phyloP scores from a whole-genome alignment of 306 rosid species.

The Fragaria ananassa region DNA sequence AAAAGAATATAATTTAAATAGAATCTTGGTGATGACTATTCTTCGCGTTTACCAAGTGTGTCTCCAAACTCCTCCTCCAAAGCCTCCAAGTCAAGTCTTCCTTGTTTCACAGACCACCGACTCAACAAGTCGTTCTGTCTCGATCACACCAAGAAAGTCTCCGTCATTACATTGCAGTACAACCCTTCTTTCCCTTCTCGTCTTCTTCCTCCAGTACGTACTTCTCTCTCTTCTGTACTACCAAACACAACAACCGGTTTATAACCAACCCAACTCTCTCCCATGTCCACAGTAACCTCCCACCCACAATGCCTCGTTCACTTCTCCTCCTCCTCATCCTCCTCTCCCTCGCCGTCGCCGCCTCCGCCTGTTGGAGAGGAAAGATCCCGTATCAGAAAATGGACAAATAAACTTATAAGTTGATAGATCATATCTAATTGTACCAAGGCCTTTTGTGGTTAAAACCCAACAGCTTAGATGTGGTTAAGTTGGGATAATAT shows the following conservation, averaged over 20 bases:
- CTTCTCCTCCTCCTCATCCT: not conserved
- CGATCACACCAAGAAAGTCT: not conserved
- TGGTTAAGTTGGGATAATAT: no score
- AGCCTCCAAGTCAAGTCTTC: not conserved
- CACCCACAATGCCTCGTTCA: not conserved
- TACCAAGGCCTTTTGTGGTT: no score
- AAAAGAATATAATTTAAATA: no score
- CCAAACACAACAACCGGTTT: not conserved
- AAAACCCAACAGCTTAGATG: no score
- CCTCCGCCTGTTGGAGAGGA: no score
- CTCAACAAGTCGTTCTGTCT: not conserved
- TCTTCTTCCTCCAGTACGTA: not conserved
- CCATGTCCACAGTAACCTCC: not conserved
- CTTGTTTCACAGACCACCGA: not conserved
- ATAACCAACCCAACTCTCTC: not conserved
- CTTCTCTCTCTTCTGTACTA: conserved; percentile 9
- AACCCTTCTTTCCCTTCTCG: not conserved
- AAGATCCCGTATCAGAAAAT: no score
- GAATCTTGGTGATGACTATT: not conserved
- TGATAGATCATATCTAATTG: no score
- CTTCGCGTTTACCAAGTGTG: not conserved
- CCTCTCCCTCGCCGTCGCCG: conserved; percentile 36
- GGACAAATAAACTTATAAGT: no score
- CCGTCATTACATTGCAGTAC: conserved; percentile 7
- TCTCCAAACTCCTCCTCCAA: not conserved